phyloP scores from a whole-genome alignment of 345 rosid species.

The Euclidium syriacum region DNA sequence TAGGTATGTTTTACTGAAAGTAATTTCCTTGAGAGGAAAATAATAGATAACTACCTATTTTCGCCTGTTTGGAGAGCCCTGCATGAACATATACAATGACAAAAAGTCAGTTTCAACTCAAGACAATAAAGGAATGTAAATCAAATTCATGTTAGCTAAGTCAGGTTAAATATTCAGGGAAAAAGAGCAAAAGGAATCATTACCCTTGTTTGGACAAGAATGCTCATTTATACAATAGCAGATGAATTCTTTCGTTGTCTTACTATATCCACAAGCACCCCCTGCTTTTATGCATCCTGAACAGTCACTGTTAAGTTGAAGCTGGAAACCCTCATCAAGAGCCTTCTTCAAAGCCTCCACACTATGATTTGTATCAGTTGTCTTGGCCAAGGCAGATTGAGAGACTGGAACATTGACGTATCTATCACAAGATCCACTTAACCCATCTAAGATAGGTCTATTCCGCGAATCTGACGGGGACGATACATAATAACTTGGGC shows the following conservation, averaged over 20 bases:
- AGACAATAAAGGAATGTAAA: too few relatives aligned
- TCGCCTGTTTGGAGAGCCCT: not conserved
- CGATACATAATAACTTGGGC: not conserved
- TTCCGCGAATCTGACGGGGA: not conserved
- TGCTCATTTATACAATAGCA: slow-evolving; percentile 26
- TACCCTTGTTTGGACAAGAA: slow-evolving; percentile 15
- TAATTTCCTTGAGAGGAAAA: not conserved
- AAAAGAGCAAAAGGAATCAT: not conserved
- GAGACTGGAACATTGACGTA: slow-evolving; percentile 14
- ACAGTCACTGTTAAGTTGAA: not conserved
- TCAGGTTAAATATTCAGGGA: not conserved
- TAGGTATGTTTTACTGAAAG: not conserved
- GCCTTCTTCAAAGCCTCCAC: slow-evolving; percentile 3
- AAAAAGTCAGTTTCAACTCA: not conserved
- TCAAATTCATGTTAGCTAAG: not conserved
- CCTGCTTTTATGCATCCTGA: not conserved
- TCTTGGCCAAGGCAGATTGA: not conserved
- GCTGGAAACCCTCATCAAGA: slow-evolving; percentile 27
- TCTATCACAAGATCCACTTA: not conserved
- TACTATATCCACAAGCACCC: slow-evolving; percentile 31
- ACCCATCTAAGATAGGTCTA: not conserved
- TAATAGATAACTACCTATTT: not conserved
- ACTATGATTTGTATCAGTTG: not conserved
- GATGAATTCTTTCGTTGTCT: not conserved
- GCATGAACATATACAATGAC: not conserved